These are phyloP conservation scores for Mucor ambiguus DNA, from an alignment of 371 early-diverging fungal genomes.

Conservation along the genomic window DNA sequence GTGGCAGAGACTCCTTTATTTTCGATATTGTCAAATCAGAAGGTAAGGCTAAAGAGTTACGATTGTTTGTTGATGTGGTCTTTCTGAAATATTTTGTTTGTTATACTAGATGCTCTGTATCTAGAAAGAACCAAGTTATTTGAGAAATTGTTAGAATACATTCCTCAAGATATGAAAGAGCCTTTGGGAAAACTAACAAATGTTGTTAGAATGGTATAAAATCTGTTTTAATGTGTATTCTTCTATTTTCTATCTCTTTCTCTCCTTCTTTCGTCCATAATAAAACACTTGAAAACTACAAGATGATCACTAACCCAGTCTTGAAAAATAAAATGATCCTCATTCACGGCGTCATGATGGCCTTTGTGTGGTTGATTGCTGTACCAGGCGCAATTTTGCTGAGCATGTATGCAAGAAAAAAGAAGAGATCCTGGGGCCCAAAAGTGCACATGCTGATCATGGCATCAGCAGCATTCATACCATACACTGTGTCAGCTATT, in stretches of 20 bases:
- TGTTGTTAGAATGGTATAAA: slow-evolving; percentile 56
- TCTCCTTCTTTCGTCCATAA: slow-evolving; percentile 1
- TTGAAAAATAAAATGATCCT: slow-evolving; percentile 21
- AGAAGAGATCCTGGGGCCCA: slow-evolving; percentile 30
- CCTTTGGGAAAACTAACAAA: slow-evolving; percentile 77
- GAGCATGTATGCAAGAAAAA: slow-evolving; percentile 36
- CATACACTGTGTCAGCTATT: slow-evolving; percentile 26
- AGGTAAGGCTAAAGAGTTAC: slow-evolving; percentile 7
- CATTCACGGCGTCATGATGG: slow-evolving; percentile 34
- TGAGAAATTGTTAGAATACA: slow-evolving; percentile 70
- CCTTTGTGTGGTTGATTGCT: slow-evolving; percentile 37
- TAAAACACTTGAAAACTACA: not conserved
- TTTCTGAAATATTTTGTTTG: slow-evolving; percentile 3
- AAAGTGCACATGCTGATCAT: slow-evolving; percentile 44
- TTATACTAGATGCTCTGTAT: slow-evolving; percentile 29
- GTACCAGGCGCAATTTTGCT: slow-evolving; percentile 33
- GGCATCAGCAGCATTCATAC: slow-evolving; percentile 29
- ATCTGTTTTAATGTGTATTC: not conserved
- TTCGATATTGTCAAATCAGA: slow-evolving; percentile 7
- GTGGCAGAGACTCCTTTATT: not conserved
- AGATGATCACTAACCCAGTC: slow-evolving; percentile 15
- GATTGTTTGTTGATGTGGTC: not conserved
- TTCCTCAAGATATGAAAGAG: slow-evolving; percentile 82
- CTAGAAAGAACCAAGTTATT: slow-evolving; percentile 66
- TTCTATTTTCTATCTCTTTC: not conserved